Evolutionary conservation across 495 filamentous ascomycete species (phyloP), one percentile per base, ranked within the genome.

Genomic region (Penicillium simplicissimum): DNA sequence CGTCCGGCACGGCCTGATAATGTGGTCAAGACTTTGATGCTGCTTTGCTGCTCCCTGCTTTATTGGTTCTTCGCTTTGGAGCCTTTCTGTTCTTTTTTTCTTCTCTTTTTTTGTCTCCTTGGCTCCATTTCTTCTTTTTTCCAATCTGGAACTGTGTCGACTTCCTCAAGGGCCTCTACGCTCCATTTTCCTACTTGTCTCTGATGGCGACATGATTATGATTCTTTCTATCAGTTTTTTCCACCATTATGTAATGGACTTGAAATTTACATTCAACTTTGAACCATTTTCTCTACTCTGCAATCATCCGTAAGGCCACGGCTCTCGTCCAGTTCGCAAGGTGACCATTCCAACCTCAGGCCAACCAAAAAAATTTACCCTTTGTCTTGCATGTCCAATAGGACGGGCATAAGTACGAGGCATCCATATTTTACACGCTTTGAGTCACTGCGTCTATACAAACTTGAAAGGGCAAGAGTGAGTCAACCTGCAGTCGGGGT

Each of bases 141-240:
- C 61, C 64, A 55, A 59, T 63, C 60, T 62, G 58, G 65, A 66
- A 52, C 54, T 64, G 40, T 62, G 61, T 72, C 38, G 57, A 51
- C 58, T 37, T 65, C 53, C 34, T 25, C 19, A 61, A 56, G 51
- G 58, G 42, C 61, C 33, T 37, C 48, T 48, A 15, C 55, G 15
- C 35, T 38, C 55, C 55, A 11, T 7, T 61, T 64, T 71, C 51
- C 62, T 67, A 45, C 57, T 52, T 68, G 57, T 69, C 55, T 63
- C 42, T 71, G 51, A 71, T 62, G 69, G 67, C 58, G 62, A 59
- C 62, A 71, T 70, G 67, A 69, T 65, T 65, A 71, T 56, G 69
- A 69, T 59, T 67, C 59, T 65, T 59, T 64, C 53, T 65, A 59
- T 62, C 52, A 36, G 61, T 36, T 66, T 61, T 61, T 53, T 55